phyloP scores from a whole-genome alignment of 164 flowering plant species.

The Tetracentron sinense region DNA sequence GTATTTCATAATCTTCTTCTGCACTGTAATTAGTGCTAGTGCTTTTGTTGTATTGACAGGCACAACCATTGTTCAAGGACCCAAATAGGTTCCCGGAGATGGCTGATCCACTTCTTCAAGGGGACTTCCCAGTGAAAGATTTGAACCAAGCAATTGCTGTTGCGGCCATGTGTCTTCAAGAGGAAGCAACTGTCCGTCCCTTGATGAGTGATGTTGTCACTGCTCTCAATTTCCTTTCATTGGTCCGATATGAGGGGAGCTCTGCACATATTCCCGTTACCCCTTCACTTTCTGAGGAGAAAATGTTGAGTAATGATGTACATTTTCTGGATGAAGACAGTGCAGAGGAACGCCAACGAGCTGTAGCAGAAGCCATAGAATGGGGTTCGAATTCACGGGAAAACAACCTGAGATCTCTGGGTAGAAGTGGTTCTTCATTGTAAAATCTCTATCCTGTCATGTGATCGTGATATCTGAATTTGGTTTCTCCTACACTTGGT shows the following conservation, averaged over 20 bases:
- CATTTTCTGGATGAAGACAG: conserved; percentile 11
- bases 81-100: conserved; percentile 39
- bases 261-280: background rate
- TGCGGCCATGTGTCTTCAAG: conserved; percentile 65
- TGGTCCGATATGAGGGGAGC: conserved; percentile 3
- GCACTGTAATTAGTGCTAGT: too few relatives aligned
- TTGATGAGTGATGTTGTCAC: conserved; percentile 50
- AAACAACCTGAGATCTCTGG: conserved; percentile 1
- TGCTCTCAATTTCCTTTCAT: conserved; percentile 44
- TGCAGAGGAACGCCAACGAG: conserved; percentile 28
- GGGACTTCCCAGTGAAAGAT: conserved; percentile 34
- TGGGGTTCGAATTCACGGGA: conserved; percentile 43
- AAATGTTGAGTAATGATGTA: background rate
- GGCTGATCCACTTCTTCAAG: conserved; percentile 47
- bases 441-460: conserved; percentile 1
- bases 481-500: background rate
- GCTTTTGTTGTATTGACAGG: too few relatives aligned
- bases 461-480: background rate
- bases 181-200: conserved; percentile 51
- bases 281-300: conserved; percentile 7
- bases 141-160: conserved; percentile 60
- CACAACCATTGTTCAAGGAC: conserved; percentile 44
- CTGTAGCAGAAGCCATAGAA: conserved; percentile 49
- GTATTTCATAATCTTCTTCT: too few relatives aligned
- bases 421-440: conserved; percentile 17